phyloP scores from a whole-genome alignment of 2,329 filamentous ascomycete genomes.

The Talaromyces marneffei region DNA sequence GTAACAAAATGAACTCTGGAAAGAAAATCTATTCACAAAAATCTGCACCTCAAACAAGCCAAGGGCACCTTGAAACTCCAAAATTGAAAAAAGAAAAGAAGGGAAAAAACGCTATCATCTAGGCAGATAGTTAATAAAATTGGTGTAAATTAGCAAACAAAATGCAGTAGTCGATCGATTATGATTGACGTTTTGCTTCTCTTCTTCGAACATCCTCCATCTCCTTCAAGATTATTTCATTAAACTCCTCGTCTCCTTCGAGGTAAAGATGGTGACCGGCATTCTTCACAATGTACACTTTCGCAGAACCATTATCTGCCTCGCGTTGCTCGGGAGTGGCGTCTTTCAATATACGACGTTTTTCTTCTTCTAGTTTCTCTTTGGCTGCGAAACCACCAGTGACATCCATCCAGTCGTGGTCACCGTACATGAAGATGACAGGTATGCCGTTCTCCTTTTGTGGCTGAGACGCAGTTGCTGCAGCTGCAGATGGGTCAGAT shows the following conservation, averaged over 20 bases:
- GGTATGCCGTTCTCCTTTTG: constrained; percentile 64
- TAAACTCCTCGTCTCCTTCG: constrained; percentile 66
- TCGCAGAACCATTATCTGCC: constrained; percentile 71
- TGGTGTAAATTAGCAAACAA: background rate
- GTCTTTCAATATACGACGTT: constrained; percentile 52
- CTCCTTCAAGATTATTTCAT: constrained; percentile 58
- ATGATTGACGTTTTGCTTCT: constrained; percentile 20
- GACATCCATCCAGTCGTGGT: constrained; percentile 98
- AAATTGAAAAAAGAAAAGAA: background rate
- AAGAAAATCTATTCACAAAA: background rate
- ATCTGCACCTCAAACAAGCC: background rate
- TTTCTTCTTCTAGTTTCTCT: constrained; percentile 68
- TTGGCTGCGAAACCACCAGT: constrained; percentile 74
- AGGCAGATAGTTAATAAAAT: background rate
- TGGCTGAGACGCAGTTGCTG: constrained; percentile 18
- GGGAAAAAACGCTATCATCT: background rate
- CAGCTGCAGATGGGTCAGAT: constrained; percentile 21
- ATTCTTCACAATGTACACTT: constrained; percentile 69
- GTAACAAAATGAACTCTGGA: background rate
- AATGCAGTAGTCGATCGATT: background rate
- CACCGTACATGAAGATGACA: constrained; percentile 90
- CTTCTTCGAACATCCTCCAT: constrained; percentile 54
- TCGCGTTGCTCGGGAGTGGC: constrained; percentile 61
- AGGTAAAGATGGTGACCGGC: constrained; percentile 69
- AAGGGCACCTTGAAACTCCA: background rate